Evolutionary conservation across 1,139 yeast genomes (phyloP).

Genomic region (Blastobotrys illinoisensis): DNA sequence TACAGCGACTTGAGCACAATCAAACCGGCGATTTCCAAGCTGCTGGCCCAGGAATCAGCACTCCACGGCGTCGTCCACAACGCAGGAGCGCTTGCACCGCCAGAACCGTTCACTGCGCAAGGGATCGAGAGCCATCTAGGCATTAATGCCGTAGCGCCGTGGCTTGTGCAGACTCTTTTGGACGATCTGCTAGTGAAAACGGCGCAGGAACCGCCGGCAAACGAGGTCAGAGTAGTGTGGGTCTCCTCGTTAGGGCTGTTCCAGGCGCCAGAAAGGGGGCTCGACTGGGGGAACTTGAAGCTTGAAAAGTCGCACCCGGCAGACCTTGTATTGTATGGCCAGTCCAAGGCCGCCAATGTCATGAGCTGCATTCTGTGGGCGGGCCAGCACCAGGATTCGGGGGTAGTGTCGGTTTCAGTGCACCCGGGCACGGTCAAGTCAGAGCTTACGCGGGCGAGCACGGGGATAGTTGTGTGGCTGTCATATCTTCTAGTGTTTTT

Average conservation of each 20-base stretch:
- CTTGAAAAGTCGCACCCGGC: not conserved
- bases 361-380: slow-evolving; percentile 44
- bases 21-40: slow-evolving; percentile 38
- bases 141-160: slow-evolving; percentile 47
- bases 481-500: slow-evolving; percentile 3
- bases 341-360: slow-evolving; percentile 44
- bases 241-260: slow-evolving; percentile 40
- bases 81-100: slow-evolving; percentile 46
- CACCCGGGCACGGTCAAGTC: slow-evolving; percentile 46
- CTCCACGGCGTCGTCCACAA: slow-evolving; percentile 32
- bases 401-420: slow-evolving; percentile 38
- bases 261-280: slow-evolving; percentile 22
- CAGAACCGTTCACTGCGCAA: slow-evolving; percentile 39
- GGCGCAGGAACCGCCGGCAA: slow-evolving; percentile 23
- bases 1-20: slow-evolving; percentile 43
- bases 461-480: not conserved
- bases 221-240: slow-evolving; percentile 40
- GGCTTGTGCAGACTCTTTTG: slow-evolving; percentile 42
- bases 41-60: slow-evolving; percentile 26
- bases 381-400: slow-evolving; percentile 31
- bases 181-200: slow-evolving; percentile 40
- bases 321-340: slow-evolving; percentile 34
- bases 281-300: slow-evolving; percentile 9
- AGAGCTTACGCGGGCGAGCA: slow-evolving; percentile 37
- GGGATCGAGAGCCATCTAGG: slow-evolving; percentile 48